Evolutionary conservation across 495 filamentous ascomycete genomes (phyloP).

Genomic region (Trichocladium antarcticum): DNA sequence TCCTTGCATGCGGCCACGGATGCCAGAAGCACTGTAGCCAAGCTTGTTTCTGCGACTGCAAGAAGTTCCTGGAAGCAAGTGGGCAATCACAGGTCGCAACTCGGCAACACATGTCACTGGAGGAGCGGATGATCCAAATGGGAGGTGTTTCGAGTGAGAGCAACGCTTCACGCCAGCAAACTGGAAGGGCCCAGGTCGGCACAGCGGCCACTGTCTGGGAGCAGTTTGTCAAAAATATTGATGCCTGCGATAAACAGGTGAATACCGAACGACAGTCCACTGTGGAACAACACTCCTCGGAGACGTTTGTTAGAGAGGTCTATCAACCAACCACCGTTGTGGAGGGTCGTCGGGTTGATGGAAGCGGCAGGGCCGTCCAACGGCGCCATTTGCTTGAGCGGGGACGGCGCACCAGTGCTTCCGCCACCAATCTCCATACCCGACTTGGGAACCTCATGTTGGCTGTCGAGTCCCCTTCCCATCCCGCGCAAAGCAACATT

Average conservation of each 20-base stretch:
- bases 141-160: not conserved
- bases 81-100: not conserved
- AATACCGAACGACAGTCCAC: not conserved
- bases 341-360: slow-evolving; percentile 1
- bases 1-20: slow-evolving; percentile 53
- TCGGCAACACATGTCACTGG: slow-evolving; percentile 2
- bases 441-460: not conserved
- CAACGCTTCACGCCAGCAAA: slow-evolving; percentile 1
- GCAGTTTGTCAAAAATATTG: not conserved
- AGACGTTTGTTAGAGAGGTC: slow-evolving; percentile 1
- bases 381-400: not conserved
- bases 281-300: not conserved
- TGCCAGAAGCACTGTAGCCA: slow-evolving; percentile 35
- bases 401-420: not conserved
- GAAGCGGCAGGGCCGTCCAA: not conserved
- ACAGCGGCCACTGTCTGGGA: not conserved
- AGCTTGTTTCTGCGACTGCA: slow-evolving; percentile 28
- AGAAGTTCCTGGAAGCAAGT: slow-evolving; percentile 8
- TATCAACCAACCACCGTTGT: slow-evolving; percentile 10
- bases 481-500: too few relatives aligned
- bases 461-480: too few relatives aligned
- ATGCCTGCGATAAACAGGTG: not conserved
- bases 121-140: slow-evolving; percentile 7
- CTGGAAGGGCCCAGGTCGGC: not conserved
- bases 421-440: not conserved